Percentiles rank a stretch among this genome's conserved stretches.
Conservation (phyloP, 768 basidiomycete species). For the Amanita exitialis region DNA sequence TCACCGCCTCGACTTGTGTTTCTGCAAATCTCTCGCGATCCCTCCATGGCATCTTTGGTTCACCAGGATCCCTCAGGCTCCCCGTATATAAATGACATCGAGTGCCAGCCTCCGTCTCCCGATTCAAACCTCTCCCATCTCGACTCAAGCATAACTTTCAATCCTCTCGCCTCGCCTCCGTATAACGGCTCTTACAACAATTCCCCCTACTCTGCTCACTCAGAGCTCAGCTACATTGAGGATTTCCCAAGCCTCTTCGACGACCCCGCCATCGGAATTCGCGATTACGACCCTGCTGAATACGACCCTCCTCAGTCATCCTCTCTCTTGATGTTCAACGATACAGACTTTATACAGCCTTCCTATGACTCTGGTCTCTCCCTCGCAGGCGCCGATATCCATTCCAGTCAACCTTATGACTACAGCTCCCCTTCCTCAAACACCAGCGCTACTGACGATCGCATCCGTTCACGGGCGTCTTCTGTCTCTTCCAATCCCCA, state of each 20-base stretch:
- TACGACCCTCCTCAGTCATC: constrained; percentile 50
- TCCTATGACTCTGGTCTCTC: constrained; percentile 11
- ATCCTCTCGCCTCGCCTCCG: constrained; percentile 36
- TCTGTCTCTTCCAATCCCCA: constrained; percentile 51
- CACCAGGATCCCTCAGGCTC: background rate
- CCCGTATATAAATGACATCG: constrained; percentile 15
- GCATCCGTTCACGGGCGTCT: constrained; percentile 49
- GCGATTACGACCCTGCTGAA: constrained; percentile 66
- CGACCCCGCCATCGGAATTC: constrained; percentile 23
- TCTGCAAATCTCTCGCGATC: background rate
- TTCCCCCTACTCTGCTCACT: constrained; percentile 59
- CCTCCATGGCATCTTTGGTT: background rate
- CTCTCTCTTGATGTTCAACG: constrained; percentile 50
- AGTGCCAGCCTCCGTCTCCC: constrained; percentile 18
- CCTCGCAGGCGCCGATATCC: constrained; percentile 9
- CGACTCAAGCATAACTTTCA: constrained; percentile 12
- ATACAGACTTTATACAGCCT: constrained; percentile 35
- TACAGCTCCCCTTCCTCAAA: constrained; percentile 58
- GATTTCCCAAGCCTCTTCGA: constrained; percentile 39
- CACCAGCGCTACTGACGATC: constrained; percentile 34
- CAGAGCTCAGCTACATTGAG: constrained; percentile 53
- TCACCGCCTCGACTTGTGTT: background rate
- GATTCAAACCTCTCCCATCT: constrained; percentile 12
- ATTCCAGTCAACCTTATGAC: constrained; percentile 34
- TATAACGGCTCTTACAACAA: constrained; percentile 56